phyloP scores from a whole-genome alignment of 2,329 filamentous ascomycete genomes.

The Cylindrodendrum hubeiense region DNA sequence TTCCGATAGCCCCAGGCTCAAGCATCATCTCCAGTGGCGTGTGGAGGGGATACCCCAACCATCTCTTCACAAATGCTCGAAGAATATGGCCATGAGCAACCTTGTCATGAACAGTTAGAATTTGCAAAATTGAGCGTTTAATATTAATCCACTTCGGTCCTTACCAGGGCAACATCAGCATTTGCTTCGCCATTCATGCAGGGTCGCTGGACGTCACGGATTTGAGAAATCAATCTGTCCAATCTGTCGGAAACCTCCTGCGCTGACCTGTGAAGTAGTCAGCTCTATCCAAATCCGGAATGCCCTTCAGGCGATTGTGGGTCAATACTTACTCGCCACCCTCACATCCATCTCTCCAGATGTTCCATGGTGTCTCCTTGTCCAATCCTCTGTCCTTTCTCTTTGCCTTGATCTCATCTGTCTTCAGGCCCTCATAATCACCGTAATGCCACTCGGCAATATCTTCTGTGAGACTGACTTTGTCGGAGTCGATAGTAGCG shows the following conservation, averaged over 20 bases:
- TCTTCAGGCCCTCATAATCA: conserved; percentile 69
- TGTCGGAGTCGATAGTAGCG: neutral
- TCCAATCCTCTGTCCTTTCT: conserved; percentile 63
- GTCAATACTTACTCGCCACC: conserved; percentile 61
- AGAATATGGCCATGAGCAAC: conserved; percentile 60
- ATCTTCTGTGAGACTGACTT: conserved; percentile 61
- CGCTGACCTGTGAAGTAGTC: conserved; percentile 35
- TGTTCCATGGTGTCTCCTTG: conserved; percentile 59
- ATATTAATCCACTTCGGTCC: neutral
- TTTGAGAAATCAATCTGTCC: conserved; percentile 56
- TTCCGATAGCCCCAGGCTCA: conserved; percentile 56
- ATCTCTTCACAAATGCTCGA: conserved; percentile 60
- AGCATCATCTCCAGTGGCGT: conserved; percentile 57
- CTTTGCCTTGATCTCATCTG: conserved; percentile 60
- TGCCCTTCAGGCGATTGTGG: fast-evolving
- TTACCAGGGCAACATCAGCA: conserved; percentile 47
- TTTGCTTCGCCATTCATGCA: conserved; percentile 54
- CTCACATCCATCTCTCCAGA: conserved; percentile 70
- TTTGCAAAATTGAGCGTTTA: neutral
- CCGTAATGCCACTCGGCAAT: conserved; percentile 74
- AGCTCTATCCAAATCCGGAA: neutral
- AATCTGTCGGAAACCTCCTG: conserved; percentile 54
- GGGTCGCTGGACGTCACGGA: conserved; percentile 53
- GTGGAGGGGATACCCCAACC: conserved; percentile 57
- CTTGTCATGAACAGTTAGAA: conserved; percentile 6